Conservation (phyloP, 352 stramenopile species). For the Globisporangium polare region DNA sequence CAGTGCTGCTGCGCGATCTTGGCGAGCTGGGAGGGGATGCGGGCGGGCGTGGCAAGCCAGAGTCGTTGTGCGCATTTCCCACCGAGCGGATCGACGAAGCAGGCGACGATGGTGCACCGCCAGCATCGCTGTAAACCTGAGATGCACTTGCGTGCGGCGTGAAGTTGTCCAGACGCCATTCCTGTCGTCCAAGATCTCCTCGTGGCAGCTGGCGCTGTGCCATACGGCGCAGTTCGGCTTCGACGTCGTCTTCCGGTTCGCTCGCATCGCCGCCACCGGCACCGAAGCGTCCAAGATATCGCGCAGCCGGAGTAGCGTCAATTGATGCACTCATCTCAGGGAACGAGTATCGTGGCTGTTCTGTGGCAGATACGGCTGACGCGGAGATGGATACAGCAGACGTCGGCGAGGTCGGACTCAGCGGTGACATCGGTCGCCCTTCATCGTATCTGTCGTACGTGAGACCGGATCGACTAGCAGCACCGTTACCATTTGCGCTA, state of each 20-base stretch:
- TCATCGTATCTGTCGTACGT: constrained; percentile 5
- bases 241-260: constrained; percentile 63
- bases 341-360: constrained; percentile 65
- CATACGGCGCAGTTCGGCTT: constrained; percentile 74
- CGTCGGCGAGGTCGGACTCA: constrained; percentile 52
- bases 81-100: constrained; percentile 35
- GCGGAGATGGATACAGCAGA: constrained; percentile 73
- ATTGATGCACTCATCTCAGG: constrained; percentile 81
- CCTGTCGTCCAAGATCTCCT: constrained; percentile 67
- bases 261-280: constrained; percentile 14
- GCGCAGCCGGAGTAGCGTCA: constrained; percentile 65
- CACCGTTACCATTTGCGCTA: background rate
- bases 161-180: constrained; percentile 74
- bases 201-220: constrained; percentile 71
- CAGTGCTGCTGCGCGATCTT: constrained; percentile 31
- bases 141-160: constrained; percentile 19
- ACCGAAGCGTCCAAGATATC: constrained; percentile 66
- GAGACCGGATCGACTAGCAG: background rate
- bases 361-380: constrained; percentile 76
- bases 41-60: constrained; percentile 48
- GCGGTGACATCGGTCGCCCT: constrained; percentile 22
- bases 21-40: constrained; percentile 63
- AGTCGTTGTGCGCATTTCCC: constrained; percentile 26
- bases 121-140: constrained; percentile 11
- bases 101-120: constrained; percentile 31